Conservation (phyloP, 495 filamentous ascomycete species). For the Physcia stellaris region DNA sequence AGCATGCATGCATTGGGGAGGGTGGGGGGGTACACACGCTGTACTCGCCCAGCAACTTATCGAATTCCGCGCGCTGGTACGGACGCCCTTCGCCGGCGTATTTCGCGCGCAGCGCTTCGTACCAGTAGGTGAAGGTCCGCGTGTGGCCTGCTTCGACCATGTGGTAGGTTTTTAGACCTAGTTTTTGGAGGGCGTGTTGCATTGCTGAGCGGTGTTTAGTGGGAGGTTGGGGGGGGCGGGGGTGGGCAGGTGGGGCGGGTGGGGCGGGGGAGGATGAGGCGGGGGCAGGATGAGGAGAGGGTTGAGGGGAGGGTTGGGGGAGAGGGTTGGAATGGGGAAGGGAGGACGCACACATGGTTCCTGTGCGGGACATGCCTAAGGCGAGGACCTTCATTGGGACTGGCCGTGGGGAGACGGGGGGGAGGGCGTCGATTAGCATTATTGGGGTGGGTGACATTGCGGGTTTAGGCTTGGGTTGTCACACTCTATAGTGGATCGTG, state of each 20-base stretch:
- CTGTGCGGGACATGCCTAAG: conserved; percentile 47
- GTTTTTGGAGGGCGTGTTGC: background rate
- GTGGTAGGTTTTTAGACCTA: background rate
- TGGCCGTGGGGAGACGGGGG: conserved; percentile 22
- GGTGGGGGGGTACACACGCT: background rate
- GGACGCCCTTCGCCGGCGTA: background rate
- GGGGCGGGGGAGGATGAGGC: too few relatives aligned
- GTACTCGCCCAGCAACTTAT: background rate
- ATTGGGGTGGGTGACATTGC: too few relatives aligned
- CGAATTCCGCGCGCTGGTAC: background rate
- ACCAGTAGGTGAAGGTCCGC: background rate
- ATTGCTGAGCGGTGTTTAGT: background rate
- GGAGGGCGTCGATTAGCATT: background rate
- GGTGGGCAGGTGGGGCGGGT: too few relatives aligned
- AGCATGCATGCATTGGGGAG: too few relatives aligned
- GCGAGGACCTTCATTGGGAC: conserved; percentile 54
- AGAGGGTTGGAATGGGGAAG: too few relatives aligned
- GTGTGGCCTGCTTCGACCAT: background rate
- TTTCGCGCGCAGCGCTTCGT: background rate
- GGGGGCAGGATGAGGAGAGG: too few relatives aligned
- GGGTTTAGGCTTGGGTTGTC: too few relatives aligned
- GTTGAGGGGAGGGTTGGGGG: too few relatives aligned
- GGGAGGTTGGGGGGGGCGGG: too few relatives aligned
- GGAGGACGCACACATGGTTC: conserved; percentile 39
- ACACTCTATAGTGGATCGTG: too few relatives aligned